phyloP scores from a whole-genome alignment of 2,329 filamentous ascomycete genomes.

The Didymella pomorum region DNA sequence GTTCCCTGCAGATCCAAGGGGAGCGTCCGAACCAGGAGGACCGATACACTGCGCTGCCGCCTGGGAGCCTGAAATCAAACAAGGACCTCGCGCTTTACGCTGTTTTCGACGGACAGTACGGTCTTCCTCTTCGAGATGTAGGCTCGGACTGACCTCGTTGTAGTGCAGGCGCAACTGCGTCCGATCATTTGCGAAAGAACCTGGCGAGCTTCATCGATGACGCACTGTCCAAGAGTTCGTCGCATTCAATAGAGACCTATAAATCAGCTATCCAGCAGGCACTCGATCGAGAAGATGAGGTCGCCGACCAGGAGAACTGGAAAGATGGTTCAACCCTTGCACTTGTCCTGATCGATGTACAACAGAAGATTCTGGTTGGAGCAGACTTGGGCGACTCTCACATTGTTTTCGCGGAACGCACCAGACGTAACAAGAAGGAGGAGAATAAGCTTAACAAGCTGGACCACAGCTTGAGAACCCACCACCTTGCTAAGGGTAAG shows the following conservation, averaged over 20 bases:
- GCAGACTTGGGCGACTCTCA: conserved; percentile 38
- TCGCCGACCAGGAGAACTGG: conserved; percentile 28
- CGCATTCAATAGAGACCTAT: conserved; percentile 30
- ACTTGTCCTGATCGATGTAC: conserved; percentile 32
- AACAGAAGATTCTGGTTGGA: conserved; percentile 32
- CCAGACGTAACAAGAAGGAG: conserved; percentile 16
- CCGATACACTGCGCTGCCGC: conserved; percentile 28
- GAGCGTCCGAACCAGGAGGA: conserved; percentile 36
- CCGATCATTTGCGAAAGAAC: conserved; percentile 26
- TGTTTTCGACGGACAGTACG: conserved; percentile 39
- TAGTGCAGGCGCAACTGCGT: conserved; percentile 33
- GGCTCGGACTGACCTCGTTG: conserved; percentile 3
- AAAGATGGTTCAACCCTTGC: conserved; percentile 37
- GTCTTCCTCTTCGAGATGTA: not conserved
- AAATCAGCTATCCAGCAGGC: conserved; percentile 33
- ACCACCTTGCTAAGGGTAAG: conserved; percentile 19
- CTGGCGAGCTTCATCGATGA: conserved; percentile 31
- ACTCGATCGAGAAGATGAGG: conserved; percentile 30
- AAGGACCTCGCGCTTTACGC: conserved; percentile 36
- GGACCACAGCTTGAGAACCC: conserved; percentile 13
- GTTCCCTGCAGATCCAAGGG: conserved; percentile 31
- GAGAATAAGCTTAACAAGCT: conserved; percentile 15
- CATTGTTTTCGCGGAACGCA: conserved; percentile 26
- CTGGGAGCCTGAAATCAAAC: conserved; percentile 31
- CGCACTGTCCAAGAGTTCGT: conserved; percentile 25